Evolutionary conservation across 306 rosid species (phyloP), one percentile per base, ranked within the genome.

Genomic region (Sicyos edulis): DNA sequence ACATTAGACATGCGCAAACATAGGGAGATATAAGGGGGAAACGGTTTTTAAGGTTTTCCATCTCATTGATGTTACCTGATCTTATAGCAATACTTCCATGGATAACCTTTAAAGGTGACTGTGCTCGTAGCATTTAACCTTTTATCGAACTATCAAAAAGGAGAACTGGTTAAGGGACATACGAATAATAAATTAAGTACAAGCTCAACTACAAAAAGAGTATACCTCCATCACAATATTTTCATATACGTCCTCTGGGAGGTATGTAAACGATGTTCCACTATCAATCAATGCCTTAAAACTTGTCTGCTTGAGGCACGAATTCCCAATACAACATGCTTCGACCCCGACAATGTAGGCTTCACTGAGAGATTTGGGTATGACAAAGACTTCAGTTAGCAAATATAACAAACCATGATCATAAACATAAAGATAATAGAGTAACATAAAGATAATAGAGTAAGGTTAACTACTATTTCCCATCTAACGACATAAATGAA

Each of bases 181-280:
- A 61, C 32, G 79, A 79, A 64, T 63, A 72, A 44, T 47, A 76
- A 74, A 45, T 68, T 66, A 65, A 55, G 67, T 19, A 64, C 65
- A 47, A 20, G 78, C 32, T 76, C 70, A 55, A 49, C 68, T 55
- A 60, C 65, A 29, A 32, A 37, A 66, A 60, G 29, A 9, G 62
- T 58, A 76, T 86, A 88, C 98, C 98, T 92, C 96, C 75, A 78
- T 66, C 6, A 86, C 74, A 75, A 88, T 81, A 78, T 82, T 80
- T 80, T 86, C 86, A 49, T 83, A 90, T 47, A 78, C 88, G 59
- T 85, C 86, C 60, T 88, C 83, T 0, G 98, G 98, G 76, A 92
- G 92, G 78, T 87, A 85, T 9, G 98, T 88, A 83, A 92, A 90
- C 59, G 98, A 92, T 20, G 96, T 78, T 75, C 98, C 98, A 4